phyloP scores from a whole-genome alignment of 805 yeast genomes.

The Ogataea kodamae region DNA sequence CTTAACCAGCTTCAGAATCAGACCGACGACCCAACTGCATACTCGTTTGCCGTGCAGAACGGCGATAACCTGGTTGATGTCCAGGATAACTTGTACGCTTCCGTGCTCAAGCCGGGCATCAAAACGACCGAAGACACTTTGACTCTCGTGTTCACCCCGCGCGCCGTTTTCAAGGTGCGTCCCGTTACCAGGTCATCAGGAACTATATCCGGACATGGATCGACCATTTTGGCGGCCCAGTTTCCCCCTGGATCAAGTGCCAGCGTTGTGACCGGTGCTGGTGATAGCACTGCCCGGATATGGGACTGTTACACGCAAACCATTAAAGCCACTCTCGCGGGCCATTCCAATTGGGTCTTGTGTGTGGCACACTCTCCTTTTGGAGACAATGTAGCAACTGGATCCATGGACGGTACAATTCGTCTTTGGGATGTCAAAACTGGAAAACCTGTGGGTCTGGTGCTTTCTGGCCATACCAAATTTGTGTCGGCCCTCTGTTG shows the following conservation, averaged over 20 bases:
- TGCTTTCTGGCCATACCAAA: conserved; percentile 77
- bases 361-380: conserved; percentile 91
- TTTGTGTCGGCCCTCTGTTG: conserved; percentile 88
- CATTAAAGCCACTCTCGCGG: conserved; percentile 72
- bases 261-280: conserved; percentile 91
- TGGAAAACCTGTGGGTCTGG: conserved; percentile 71
- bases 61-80: conserved; percentile 64
- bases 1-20: conserved; percentile 73
- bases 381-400: conserved; percentile 89
- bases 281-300: conserved; percentile 90
- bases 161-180: conserved; percentile 90
- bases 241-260: conserved; percentile 90
- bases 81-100: conserved; percentile 68
- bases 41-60: conserved; percentile 68
- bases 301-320: conserved; percentile 98
- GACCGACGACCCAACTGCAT: conserved; percentile 83
- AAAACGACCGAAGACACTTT: conserved; percentile 90
- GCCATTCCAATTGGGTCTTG: conserved; percentile 92
- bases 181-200: conserved; percentile 89
- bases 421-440: conserved; percentile 80
- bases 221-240: conserved; percentile 86
- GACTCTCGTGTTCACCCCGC: conserved; percentile 87
- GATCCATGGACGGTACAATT: conserved; percentile 88
- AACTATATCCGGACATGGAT: conserved; percentile 93
- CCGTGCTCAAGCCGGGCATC: conserved; percentile 81